These are phyloP conservation scores for Helicocarpus griseus DNA, from an alignment of 2,329 filamentous ascomycete species.

Conservation along the genomic window DNA sequence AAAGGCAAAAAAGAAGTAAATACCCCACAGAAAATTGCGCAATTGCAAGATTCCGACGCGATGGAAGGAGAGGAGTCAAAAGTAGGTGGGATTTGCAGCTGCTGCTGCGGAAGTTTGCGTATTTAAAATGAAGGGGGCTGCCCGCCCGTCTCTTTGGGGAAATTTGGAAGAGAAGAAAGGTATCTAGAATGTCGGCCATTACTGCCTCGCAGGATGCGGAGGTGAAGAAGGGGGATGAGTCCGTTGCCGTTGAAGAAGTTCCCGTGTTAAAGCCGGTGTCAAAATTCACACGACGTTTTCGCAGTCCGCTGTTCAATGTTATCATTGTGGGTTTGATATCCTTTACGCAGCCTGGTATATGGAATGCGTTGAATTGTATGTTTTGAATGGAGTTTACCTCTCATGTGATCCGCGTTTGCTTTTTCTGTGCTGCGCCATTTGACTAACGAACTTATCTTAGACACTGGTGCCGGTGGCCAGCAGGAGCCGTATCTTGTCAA, in stretches of 20 bases:
- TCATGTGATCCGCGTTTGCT: not conserved
- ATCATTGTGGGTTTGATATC: constrained; percentile 37
- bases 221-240: not conserved
- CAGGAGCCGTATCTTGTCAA: constrained; percentile 32
- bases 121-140: not conserved
- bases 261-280: not conserved
- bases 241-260: not conserved
- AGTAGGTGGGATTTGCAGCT: not conserved
- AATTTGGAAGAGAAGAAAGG: not conserved
- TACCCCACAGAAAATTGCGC: not conserved
- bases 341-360: constrained; percentile 40
- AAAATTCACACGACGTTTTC: constrained; percentile 23
- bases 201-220: not conserved
- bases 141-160: not conserved
- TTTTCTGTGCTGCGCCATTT: not conserved
- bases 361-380: constrained; percentile 38
- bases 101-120: not conserved
- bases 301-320: constrained; percentile 39
- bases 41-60: not conserved
- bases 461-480: constrained; percentile 27
- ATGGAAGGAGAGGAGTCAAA: not conserved
- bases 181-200: not conserved
- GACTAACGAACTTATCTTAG: constrained; percentile 4
- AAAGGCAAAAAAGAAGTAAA: too few species aligned
- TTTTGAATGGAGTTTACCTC: not conserved